Evolutionary conservation across 2,329 filamentous ascomycete genomes (phyloP), one percentile per base, ranked within the genome.

Genomic region (Hirsutella rhossiliensis): DNA sequence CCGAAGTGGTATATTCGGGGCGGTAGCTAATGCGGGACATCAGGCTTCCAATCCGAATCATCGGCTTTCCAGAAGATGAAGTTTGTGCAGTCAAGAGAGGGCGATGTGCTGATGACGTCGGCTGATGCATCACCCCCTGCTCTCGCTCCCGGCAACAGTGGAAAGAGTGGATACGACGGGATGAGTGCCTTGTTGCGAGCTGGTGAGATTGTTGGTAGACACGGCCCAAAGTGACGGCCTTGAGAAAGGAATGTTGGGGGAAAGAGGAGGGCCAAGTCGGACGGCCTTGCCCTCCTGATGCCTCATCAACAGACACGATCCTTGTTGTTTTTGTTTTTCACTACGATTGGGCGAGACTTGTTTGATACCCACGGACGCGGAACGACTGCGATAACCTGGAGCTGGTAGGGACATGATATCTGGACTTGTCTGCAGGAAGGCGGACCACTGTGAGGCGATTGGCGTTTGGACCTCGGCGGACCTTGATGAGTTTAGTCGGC

Each of bases 171-270:
- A 4, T 58, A 79, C 18, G 76, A 80, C 48, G 76, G 76, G 2
- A 75, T 81, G 61, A 76, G 67, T 47, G 76, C 76, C 7, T 60
- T 81, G 11, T 56, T 80, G 2, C 67, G 66, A 47, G 77, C 77
- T 11, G 75, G 76, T 29, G 76, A 80, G 51, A 74, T 80, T 47
- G 73, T 80, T 34, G 71, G 72, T 45, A 67, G 68, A 37, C 61
- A 66, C 42, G 49, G 51, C 42, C 51, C 50, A 40, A 43, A 51
- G 6, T 32, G 34, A 28, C 7, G n/a, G 15, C 17, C 17, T 11
- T 15, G 12, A 27, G 20, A 12, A 19, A 6, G 27, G 4, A 15
- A 3, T 17, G 11, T 13, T 12, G 15, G 4, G 4, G 30, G 4
- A 12, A 13, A 4, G 5, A 15, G 8, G 15, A 18, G 8, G 7